Evolutionary conservation across 2,329 filamentous ascomycete genomes (phyloP).

Genomic region (Fusarium setosum): DNA sequence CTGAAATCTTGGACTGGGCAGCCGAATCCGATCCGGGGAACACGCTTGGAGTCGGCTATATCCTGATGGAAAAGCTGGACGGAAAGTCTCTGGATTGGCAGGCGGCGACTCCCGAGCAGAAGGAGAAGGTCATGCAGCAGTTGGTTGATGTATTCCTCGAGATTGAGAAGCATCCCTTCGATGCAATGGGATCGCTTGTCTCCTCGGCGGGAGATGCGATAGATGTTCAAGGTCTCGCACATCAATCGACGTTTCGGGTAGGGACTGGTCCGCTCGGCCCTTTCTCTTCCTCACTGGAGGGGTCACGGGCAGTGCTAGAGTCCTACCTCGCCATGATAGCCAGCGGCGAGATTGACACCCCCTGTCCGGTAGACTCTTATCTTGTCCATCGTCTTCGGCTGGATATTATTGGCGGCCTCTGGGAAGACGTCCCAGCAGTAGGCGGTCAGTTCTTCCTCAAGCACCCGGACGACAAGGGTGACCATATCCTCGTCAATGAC

Average conservation of each 20-base stretch:
- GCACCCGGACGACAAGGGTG: conserved; percentile 58
- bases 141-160: conserved; percentile 47
- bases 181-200: conserved; percentile 41
- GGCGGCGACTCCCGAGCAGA: conserved; percentile 39
- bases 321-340: conserved; percentile 40
- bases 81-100: conserved; percentile 50
- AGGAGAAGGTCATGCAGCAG: conserved; percentile 46
- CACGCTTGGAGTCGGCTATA: conserved; percentile 51
- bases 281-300: conserved; percentile 40
- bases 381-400: conserved; percentile 22
- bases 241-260: conserved; percentile 26
- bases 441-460: conserved; percentile 49
- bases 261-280: conserved; percentile 24
- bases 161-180: conserved; percentile 47
- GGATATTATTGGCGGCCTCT: conserved; percentile 5
- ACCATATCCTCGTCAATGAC: conserved; percentile 55
- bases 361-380: conserved; percentile 33
- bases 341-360: conserved; percentile 37
- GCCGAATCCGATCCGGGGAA: conserved; percentile 46
- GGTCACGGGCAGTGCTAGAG: conserved; percentile 22
- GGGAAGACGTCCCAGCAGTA: background rate
- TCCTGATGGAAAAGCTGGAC: conserved; percentile 55
- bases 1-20: conserved; percentile 9
- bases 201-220: background rate
- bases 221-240: conserved; percentile 27